These are phyloP conservation scores for Teunomyces cretensis DNA, from an alignment of 805 yeast species.

Conservation along the genomic window DNA sequence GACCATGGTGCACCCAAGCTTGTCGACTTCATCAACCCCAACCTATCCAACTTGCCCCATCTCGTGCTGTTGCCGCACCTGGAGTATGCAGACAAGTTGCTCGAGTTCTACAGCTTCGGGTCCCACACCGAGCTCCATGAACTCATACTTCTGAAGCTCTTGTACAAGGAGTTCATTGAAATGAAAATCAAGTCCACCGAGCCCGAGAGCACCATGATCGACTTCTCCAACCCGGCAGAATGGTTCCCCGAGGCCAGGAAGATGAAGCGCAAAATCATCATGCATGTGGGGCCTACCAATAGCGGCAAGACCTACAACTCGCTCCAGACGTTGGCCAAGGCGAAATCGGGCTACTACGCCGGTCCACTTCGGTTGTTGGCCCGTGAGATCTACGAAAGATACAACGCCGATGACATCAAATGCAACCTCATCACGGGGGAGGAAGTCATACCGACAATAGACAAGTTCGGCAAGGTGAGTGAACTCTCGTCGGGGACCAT, in stretches of 20 bases:
- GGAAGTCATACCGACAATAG: slow-evolving; percentile 73
- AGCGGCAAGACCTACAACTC: slow-evolving; percentile 93
- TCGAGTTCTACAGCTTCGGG: slow-evolving; percentile 14
- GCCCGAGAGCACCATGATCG: slow-evolving; percentile 16
- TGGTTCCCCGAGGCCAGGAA: slow-evolving; percentile 88
- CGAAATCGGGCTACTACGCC: slow-evolving; percentile 83
- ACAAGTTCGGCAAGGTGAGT: slow-evolving; percentile 70
- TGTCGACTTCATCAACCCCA: slow-evolving; percentile 26
- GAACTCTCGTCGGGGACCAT: slow-evolving; percentile 83
- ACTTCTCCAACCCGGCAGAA: slow-evolving; percentile 39
- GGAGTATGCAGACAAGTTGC: slow-evolving; percentile 14
- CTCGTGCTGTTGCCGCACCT: slow-evolving; percentile 15
- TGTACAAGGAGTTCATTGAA: slow-evolving; percentile 23
- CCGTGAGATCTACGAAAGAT: slow-evolving; percentile 84
- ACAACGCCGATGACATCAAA: slow-evolving; percentile 59
- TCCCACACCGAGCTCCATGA: slow-evolving; percentile 20
- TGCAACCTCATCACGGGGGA: slow-evolving; percentile 96
- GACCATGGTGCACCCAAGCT: not conserved
- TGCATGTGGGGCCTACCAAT: slow-evolving; percentile 98
- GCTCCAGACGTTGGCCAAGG: slow-evolving; percentile 59
- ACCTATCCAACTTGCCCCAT: slow-evolving; percentile 17
- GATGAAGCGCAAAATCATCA: slow-evolving; percentile 71
- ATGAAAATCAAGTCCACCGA: slow-evolving; percentile 10
- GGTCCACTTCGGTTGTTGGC: slow-evolving; percentile 93
- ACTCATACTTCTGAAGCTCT: slow-evolving; percentile 21